These are phyloP conservation scores for Blastobotrys attinorum DNA, from an alignment of 805 yeast species.

Conservation along the genomic window DNA sequence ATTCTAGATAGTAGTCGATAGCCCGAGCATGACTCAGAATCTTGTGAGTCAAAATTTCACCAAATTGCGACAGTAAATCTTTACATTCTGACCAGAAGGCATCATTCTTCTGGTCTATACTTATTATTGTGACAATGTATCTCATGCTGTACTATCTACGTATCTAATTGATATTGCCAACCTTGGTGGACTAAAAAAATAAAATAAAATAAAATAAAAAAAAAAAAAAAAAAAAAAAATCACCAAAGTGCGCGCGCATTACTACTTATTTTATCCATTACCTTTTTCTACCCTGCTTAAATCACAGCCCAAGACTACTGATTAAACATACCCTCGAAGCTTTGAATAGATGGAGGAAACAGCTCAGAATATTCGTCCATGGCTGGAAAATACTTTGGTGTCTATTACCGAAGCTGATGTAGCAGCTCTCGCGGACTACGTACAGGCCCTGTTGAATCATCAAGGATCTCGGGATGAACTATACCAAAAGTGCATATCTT, in stretches of 20 bases:
- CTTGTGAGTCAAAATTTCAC: neutral
- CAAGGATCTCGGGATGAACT: constrained; percentile 31
- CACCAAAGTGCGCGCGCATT: no score
- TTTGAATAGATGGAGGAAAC: neutral
- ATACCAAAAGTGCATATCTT: constrained; percentile 25
- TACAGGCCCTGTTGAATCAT: constrained; percentile 35
- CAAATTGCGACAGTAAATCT: neutral
- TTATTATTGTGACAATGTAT: constrained; percentile 9
- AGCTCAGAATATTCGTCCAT: constrained; percentile 14
- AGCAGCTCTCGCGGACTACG: constrained; percentile 38
- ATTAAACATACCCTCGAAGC: no score
- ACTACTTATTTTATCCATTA: no score
- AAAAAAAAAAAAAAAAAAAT: no score
- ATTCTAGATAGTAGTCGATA: neutral
- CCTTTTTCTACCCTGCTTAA: no score
- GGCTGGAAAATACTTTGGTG: constrained; percentile 17
- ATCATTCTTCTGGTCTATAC: neutral
- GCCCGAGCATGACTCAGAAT: neutral
- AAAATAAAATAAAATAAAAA: no score
- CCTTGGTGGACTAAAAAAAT: no score
- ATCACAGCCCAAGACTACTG: no score
- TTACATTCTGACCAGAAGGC: neutral
- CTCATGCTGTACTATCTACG: no score
- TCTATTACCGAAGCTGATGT: constrained; percentile 33
- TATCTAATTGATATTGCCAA: no score